phyloP scores from a whole-genome alignment of 495 filamentous ascomycete genomes.

The Trypethelium eluteriae region DNA sequence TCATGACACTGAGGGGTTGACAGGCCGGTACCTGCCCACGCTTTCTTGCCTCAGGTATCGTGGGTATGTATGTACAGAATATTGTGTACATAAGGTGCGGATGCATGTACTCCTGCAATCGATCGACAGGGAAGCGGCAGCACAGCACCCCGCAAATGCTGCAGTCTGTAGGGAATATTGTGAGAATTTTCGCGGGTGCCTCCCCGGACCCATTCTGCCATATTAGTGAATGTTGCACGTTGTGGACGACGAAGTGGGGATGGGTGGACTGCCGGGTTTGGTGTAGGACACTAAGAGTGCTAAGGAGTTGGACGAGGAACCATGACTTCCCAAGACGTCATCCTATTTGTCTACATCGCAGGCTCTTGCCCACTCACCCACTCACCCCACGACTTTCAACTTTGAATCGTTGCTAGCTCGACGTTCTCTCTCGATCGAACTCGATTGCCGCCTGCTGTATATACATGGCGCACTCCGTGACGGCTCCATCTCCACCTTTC shows the following conservation, averaged over 20 bases:
- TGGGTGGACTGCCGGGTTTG: background rate
- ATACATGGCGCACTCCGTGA: constrained; percentile 1
- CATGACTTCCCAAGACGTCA: constrained; percentile 9
- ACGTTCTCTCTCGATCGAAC: background rate
- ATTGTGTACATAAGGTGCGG: background rate
- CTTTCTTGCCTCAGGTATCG: too few relatives aligned
- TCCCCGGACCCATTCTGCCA: background rate
- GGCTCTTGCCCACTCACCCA: background rate
- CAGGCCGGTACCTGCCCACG: too few relatives aligned
- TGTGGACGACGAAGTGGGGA: background rate
- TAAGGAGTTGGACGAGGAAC: background rate
- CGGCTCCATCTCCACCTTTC: background rate
- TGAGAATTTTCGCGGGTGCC: constrained; percentile 4
- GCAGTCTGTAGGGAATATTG: background rate
- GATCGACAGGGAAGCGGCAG: background rate
- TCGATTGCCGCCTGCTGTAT: constrained; percentile 3
- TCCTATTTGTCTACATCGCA: background rate
- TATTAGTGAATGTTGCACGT: background rate
- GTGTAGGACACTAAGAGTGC: background rate
- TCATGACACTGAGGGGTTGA: too few relatives aligned
- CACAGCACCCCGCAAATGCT: background rate
- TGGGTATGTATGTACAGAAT: too few relatives aligned
- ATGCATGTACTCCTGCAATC: background rate
- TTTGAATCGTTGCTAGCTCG: background rate
- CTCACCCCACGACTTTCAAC: constrained; percentile 2